Base-by-base conservation (phyloP, 371 early-diverging fungal species). In the Blastocladiella emersonii region DNA sequence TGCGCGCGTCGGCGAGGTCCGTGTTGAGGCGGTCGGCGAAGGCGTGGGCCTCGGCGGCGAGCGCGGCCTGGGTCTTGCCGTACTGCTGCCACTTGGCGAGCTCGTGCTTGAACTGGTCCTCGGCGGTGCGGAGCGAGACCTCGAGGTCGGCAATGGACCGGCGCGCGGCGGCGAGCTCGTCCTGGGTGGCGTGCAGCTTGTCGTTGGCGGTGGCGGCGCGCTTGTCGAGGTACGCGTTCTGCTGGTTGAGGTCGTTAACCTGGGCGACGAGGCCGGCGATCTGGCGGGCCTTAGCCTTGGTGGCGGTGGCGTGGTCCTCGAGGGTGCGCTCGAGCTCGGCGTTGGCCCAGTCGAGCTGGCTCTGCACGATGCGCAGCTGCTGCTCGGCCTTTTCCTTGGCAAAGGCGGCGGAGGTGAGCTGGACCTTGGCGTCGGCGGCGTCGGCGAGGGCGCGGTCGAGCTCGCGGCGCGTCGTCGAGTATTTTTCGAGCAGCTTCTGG, bases 41-140 rank as follows among this genome's bases (percentile, higher is more conserved):
- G 45, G 45, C 45, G 45, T 44, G 45, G 10, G 45, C 45, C 45
- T 12, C 45, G 23, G 17, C 45, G 45, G 3, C 3, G 5, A 37
- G 39, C 13, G 39, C 39, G 45, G 45, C 45, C 45, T 44, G 45
- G 3, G 45, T 4, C 10, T 44, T 21, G 19, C 19, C 45, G 23
- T 44, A 21, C 45, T 44, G 45, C 21, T 44, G 8, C 45, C 53
- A 51, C 30, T 51, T 51, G 27, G 45, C 45, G 15, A 30, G 13
- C 53, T 51, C 53, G 53, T 51, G 53, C 53, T 51, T 51, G 53
- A 51, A 51, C 27, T 30, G 13, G 13, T 30, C 53, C 32, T 51
- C 30, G 15, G 27, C 30, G 12, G 12, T 30, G 17, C 15, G 8
- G 30, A 23, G 21, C 53, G 8, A 8, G 30, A 30, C 19, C 32